Evolutionary conservation across 805 yeast genomes (phyloP).

Genomic region (Metschnikowia baotianmanensis): DNA sequence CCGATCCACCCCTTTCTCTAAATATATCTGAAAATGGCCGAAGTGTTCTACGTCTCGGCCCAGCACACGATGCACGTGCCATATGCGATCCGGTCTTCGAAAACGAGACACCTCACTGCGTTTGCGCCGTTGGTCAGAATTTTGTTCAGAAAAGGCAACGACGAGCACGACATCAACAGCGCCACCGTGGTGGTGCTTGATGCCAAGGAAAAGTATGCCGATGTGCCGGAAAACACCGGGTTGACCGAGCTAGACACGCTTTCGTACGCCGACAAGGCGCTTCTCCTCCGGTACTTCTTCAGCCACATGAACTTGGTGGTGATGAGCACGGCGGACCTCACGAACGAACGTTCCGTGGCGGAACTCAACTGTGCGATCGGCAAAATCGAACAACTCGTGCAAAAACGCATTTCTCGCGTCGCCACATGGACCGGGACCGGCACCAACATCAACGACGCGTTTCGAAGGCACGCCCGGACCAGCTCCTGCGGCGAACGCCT

Average conservation of each 20-base stretch:
- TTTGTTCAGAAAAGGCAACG: constrained; percentile 32
- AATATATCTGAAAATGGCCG: constrained; percentile 17
- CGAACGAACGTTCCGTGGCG: constrained; percentile 10
- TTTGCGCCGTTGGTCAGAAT: constrained; percentile 15
- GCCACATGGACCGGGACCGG: constrained; percentile 44
- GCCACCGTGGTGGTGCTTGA: constrained; percentile 31
- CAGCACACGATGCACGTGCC: constrained; percentile 13
- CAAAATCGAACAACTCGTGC: constrained; percentile 24
- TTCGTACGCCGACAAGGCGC: constrained; percentile 25
- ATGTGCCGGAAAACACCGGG: not conserved
- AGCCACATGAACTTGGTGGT: constrained; percentile 37
- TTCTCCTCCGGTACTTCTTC: constrained; percentile 37
- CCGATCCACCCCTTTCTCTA: too few species aligned
- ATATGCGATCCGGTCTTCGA: constrained; percentile 15
- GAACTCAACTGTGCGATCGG: constrained; percentile 22
- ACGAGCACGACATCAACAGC: constrained; percentile 32
- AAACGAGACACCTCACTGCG: constrained; percentile 20
- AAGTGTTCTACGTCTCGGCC: constrained; percentile 17
- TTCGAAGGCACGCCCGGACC: constrained; percentile 2
- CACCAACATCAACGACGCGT: constrained; percentile 21
- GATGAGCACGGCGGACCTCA: constrained; percentile 13
- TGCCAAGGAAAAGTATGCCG: constrained; percentile 8
- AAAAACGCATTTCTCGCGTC: constrained; percentile 36
- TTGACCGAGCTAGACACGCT: constrained; percentile 24
- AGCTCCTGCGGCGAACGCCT: constrained; percentile 7